Evolutionary conservation across 345 rosid genomes (phyloP), one percentile per base, ranked within the genome.

Genomic region (Mercurialis annua): DNA sequence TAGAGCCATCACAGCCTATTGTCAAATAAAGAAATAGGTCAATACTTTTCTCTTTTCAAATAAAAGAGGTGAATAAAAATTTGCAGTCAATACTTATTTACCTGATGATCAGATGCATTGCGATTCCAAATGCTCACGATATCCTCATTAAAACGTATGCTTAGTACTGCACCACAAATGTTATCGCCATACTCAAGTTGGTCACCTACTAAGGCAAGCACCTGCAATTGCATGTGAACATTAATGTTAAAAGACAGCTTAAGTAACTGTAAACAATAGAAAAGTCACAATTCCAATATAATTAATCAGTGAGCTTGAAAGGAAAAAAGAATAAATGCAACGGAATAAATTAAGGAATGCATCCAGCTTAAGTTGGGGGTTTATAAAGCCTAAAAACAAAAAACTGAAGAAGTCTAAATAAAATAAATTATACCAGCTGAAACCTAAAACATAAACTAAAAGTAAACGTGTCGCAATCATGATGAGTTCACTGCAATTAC

Each of bases 31-130:
- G 29, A 20, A 29, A 17, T 0, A 18, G 48, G n/a, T 46, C 55
- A 46, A 5, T 15, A 18, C 34, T 69, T 58, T 48, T 53, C 43
- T 59, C n/a, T 1, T 24, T 14, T 55, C 2, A 2, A 3, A 40
- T 10, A 16, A 38, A 18, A 57, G 6, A 59, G 31, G 52, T 24
- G 18, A 15, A 3, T n/a, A 18, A 27, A 59, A 33, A 59, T 43
- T 40, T 50, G 33, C 43, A 12, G 52, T 24, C 48, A 26, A 17
- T 54, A 24, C 16, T 63, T 42, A 57, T 78, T 44, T 40, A 93
- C 98, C 92, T 93, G 97, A 66, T 84, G 91, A 76, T 93, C 96
- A 59, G 96, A 89, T 29, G 97, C 91, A 81, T 84, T 87, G 65
- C 95, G 89, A 70, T 90, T 93, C 98, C 98, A 90, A 30, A 89